phyloP scores from a whole-genome alignment of 1,139 yeast genomes.

The Sugiyamaella neomexicana region DNA sequence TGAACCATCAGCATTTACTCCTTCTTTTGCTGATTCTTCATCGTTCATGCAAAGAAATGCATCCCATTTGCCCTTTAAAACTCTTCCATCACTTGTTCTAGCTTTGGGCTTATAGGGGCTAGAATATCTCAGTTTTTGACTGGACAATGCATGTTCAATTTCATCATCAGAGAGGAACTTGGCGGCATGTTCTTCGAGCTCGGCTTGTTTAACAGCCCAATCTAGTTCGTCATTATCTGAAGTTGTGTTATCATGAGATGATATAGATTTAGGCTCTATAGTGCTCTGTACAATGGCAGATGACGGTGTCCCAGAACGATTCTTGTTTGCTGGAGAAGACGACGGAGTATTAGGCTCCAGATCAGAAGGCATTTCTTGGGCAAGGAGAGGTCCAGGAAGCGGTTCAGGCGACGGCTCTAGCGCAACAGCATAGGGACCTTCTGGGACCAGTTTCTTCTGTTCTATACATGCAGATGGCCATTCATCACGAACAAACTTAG shows the following conservation, averaged over 20 bases:
- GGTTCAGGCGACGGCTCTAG: conserved; percentile 3
- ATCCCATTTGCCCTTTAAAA: conserved; percentile 16
- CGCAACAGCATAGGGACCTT: neutral
- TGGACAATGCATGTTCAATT: conserved; percentile 9
- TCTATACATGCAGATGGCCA: conserved; percentile 47
- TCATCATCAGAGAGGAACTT: conserved; percentile 14
- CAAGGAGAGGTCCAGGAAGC: neutral
- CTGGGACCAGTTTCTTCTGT: conserved; percentile 29
- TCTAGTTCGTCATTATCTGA: conserved; percentile 24
- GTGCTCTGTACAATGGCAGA: neutral
- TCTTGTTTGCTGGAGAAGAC: neutral
- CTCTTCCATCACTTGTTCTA: conserved; percentile 10
- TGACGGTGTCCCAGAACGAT: neutral
- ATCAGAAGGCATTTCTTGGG: neutral
- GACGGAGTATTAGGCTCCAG: neutral
- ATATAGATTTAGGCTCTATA: neutral
- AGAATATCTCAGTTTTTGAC: neutral
- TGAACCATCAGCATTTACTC: conserved; percentile 26
- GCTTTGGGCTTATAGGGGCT: neutral
- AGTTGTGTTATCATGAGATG: neutral
- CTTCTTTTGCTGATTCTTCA: conserved; percentile 7
- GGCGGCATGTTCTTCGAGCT: conserved; percentile 11
- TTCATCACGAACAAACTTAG: conserved; percentile 33
- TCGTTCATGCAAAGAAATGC: conserved; percentile 21
- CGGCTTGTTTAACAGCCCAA: conserved; percentile 26